Conservation (phyloP, 495 filamentous ascomycete species). For the Amniculicola lignicola region DNA sequence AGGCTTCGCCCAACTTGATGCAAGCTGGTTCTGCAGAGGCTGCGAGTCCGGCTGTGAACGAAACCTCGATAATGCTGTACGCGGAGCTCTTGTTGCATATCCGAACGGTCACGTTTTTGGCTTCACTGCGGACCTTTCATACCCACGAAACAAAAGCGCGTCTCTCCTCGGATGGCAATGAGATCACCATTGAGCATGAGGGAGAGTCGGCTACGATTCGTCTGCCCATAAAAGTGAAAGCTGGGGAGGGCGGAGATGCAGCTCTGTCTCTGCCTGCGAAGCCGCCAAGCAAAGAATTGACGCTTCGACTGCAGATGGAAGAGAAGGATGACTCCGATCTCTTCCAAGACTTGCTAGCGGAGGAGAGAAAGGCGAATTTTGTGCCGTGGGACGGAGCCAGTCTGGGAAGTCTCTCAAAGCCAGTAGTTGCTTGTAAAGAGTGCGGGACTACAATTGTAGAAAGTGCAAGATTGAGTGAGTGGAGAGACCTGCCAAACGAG, state of each 20-base stretch:
- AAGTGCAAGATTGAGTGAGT: slow-evolving; percentile 50
- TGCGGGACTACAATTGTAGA: slow-evolving; percentile 54
- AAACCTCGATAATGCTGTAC: slow-evolving; percentile 53
- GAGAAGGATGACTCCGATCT: slow-evolving; percentile 39
- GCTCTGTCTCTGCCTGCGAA: slow-evolving; percentile 41
- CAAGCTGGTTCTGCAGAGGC: neutral
- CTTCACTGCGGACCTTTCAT: slow-evolving; percentile 56
- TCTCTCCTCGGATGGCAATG: slow-evolving; percentile 50
- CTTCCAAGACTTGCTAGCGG: slow-evolving; percentile 30
- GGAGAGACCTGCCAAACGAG: slow-evolving; percentile 93
- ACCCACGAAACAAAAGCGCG: slow-evolving; percentile 47
- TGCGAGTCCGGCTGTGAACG: slow-evolving; percentile 1
- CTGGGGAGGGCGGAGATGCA: slow-evolving; percentile 42
- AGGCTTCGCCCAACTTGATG: slow-evolving; percentile 16
- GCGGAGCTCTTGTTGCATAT: slow-evolving; percentile 88
- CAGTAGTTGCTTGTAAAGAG: slow-evolving; percentile 57
- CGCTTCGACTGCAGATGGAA: slow-evolving; percentile 68
- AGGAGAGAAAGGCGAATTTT: slow-evolving; percentile 39
- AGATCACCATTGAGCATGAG: slow-evolving; percentile 54
- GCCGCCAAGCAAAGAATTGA: slow-evolving; percentile 48
- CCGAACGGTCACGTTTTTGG: slow-evolving; percentile 72
- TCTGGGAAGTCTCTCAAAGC: slow-evolving; percentile 41
- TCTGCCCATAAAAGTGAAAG: slow-evolving; percentile 62
- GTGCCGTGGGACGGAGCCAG: slow-evolving; percentile 73
- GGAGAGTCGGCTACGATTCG: slow-evolving; percentile 54